Evolutionary conservation across 208 protist genomes (phyloP).

Genomic region (Porcisia hertigi): DNA sequence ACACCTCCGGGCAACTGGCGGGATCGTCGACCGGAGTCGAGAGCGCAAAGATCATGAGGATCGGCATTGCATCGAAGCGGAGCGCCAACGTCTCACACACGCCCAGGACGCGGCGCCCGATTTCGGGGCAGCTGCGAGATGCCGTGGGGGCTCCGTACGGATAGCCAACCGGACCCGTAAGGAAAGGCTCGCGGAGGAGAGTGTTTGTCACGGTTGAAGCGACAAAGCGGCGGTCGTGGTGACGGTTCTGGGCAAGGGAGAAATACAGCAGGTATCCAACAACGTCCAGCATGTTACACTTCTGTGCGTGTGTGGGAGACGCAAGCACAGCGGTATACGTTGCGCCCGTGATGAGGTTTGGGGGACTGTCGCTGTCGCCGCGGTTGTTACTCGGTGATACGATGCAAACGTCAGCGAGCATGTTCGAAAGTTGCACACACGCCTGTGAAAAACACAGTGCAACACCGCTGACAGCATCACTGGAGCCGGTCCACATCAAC

Average conservation of each 20-base stretch:
- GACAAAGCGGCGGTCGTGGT: conserved; percentile 28
- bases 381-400: neutral
- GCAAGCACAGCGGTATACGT: neutral
- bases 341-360: neutral
- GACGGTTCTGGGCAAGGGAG: conserved; percentile 43
- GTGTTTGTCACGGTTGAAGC: conserved; percentile 50
- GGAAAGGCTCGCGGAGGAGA: conserved; percentile 66
- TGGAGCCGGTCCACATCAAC: conserved; percentile 62
- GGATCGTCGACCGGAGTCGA: conserved; percentile 58
- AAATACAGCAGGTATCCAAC: conserved; percentile 64
- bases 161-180: conserved; percentile 65
- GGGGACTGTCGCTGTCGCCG: neutral
- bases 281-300: conserved; percentile 59
- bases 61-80: conserved; percentile 56
- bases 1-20: conserved; percentile 30
- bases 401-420: conserved; percentile 44
- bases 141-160: conserved; percentile 63
- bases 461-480: conserved; percentile 34
- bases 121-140: conserved; percentile 18
- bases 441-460: conserved; percentile 45
- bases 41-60: conserved; percentile 62
- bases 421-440: conserved; percentile 37
- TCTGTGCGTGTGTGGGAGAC: conserved; percentile 16
- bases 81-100: conserved; percentile 61
- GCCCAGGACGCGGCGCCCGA: conserved; percentile 44